Base-by-base conservation (phyloP, 495 filamentous ascomycete genomes). In the Neurospora africana region DNA sequence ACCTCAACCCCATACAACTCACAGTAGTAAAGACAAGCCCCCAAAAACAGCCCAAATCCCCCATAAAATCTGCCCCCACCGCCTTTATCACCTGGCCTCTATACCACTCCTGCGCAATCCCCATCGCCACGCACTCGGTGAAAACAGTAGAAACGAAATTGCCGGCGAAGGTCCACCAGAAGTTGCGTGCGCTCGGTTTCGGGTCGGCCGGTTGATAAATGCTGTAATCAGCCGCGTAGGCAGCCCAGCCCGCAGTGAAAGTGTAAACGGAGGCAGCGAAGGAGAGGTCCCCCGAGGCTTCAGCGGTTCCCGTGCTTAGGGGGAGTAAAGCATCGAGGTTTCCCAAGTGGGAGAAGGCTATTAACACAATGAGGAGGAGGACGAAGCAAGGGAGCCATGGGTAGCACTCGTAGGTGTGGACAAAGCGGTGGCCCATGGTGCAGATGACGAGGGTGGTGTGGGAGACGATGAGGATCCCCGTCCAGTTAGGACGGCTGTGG, bases 181-280 rank as follows among this genome's bases (percentile, higher is more conserved):
- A 96, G 67, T 93, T 83, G 68, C 86, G 87, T 43, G 77, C 78
- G 30, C 88, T 85, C 68, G 87, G 87, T 1, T 69, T 58, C 61
- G 85, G 85, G 71, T 81, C 81, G 2, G 84, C 79, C 1, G 92
- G 92, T 74, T 94, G 92, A 79, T 96, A 95, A 13, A 93, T 91
- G 27, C 91, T 93, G 81, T 94, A 95, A 76, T 95, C 92, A 43
- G 92, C 90, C 0, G 92, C 91, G 73, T 91, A 93, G 21, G 87
- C 88, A 10, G 90, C 91, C 92, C 92, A 95, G 19, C 92, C 92
- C 1, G 91, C 92, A 0, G 89, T 91, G 75, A 94, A 95, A 17
- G 92, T 91, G 72, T 87, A 94, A 27, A 94, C 86, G 11, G 89
- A 89, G 2, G 91, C 88, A 4, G 90, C 90, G 74, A 93, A 94